phyloP scores from a whole-genome alignment of 2,329 filamentous ascomycete species.

The Pseudogymnoascus sp. region DNA sequence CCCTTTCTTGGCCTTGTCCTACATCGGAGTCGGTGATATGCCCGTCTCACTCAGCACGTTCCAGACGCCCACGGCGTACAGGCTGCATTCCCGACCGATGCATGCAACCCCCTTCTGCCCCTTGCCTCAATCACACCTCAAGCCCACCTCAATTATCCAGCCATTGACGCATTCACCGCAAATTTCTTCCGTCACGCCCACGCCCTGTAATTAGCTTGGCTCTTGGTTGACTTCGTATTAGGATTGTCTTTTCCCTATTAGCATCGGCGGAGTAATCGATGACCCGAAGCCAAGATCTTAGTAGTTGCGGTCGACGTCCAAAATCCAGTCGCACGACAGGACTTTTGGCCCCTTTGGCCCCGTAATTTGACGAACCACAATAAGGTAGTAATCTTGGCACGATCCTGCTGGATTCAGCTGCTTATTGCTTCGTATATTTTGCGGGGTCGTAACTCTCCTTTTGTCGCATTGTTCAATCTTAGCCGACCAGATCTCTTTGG shows the following conservation, averaged over 20 bases:
- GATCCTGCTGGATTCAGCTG: not conserved
- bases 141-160: not conserved
- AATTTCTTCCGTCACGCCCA: not conserved
- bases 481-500: not conserved
- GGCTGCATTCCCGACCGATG: not conserved
- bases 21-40: not conserved
- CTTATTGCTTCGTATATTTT: slow-evolving; percentile 3
- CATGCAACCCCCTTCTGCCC: not conserved
- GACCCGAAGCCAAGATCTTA: slow-evolving; percentile 5
- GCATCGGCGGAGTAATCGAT: slow-evolving; percentile 5
- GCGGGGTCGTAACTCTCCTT: slow-evolving; percentile 1
- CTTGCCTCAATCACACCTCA: not conserved
- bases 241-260: not conserved
- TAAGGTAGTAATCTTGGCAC: slow-evolving; percentile 1
- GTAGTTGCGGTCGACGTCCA: not conserved
- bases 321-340: not conserved
- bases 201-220: not conserved
- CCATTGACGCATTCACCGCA: not conserved
- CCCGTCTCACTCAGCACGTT: slow-evolving; percentile 4
- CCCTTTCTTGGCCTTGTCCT: not conserved
- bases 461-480: not conserved
- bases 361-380: not conserved
- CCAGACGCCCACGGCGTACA: not conserved
- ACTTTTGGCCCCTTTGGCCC: not conserved
- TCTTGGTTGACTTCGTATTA: slow-evolving; percentile 2